Evolutionary conservation across 306 rosid genomes (phyloP).

Genomic region (Dryas alaskensis): DNA sequence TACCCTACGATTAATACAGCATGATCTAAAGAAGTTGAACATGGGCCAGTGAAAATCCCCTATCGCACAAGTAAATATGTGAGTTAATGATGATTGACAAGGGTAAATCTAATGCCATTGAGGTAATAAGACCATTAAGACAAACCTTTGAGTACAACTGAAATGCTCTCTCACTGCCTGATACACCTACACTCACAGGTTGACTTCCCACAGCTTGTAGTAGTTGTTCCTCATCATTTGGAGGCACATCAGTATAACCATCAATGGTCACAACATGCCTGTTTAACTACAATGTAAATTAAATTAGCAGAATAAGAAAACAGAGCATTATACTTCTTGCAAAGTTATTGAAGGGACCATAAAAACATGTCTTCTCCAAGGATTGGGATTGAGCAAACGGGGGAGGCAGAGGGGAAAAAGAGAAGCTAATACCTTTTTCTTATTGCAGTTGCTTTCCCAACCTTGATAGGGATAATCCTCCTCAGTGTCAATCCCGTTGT

Average conservation of each 20-base stretch:
- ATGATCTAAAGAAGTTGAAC: constrained; percentile 79
- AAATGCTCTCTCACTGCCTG: constrained; percentile 78
- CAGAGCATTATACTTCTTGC: neutral
- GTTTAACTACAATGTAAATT: constrained; percentile 46
- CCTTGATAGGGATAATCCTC: constrained; percentile 67
- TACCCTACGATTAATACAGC: constrained; percentile 92
- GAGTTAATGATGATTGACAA: constrained; percentile 6
- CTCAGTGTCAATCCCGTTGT: constrained; percentile 81
- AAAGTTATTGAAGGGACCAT: neutral
- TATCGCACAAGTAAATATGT: constrained; percentile 27
- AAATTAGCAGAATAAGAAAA: constrained; percentile 2
- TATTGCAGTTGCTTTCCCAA: constrained; percentile 44
- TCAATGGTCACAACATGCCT: constrained; percentile 77
- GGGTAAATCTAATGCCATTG: constrained; percentile 1
- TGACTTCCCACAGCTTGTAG: constrained; percentile 74
- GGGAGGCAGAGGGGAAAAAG: neutral
- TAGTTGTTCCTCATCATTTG: constrained; percentile 55
- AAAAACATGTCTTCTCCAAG: neutral
- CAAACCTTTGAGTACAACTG: constrained; percentile 82
- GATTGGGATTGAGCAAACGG: too few species aligned
- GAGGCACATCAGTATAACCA: constrained; percentile 60
- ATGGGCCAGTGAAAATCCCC: constrained; percentile 89
- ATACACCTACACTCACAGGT: constrained; percentile 91
- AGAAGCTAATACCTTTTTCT: constrained; percentile 49
- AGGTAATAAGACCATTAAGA: constrained; percentile 13